These are phyloP conservation scores for Camelina neglecta DNA, from an alignment of 345 rosid species.

Conservation along the genomic window DNA sequence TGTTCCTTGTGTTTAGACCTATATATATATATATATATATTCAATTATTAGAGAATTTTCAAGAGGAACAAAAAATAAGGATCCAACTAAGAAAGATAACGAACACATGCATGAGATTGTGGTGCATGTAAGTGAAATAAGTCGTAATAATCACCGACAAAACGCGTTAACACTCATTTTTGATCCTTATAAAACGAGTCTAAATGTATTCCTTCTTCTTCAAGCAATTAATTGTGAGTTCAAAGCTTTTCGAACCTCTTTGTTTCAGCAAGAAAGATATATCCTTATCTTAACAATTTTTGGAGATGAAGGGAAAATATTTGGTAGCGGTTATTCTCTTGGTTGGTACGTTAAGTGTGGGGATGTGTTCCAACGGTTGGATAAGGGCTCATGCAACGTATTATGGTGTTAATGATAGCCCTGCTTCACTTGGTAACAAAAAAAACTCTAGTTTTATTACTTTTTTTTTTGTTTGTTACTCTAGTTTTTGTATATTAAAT, in stretches of 20 bases:
- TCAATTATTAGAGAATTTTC: slow-evolving; percentile 39
- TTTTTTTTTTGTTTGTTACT: background rate
- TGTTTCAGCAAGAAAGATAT: slow-evolving; percentile 1
- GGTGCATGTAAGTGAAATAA: slow-evolving; percentile 45
- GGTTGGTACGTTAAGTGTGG: slow-evolving; percentile 43
- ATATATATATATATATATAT: background rate
- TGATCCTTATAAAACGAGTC: slow-evolving; percentile 36
- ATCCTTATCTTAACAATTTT: background rate
- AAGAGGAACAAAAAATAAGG: slow-evolving; percentile 20
- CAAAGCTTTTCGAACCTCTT: slow-evolving; percentile 21
- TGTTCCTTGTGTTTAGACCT: slow-evolving; percentile 33
- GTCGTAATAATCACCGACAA: slow-evolving; percentile 46
- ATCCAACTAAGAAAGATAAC: slow-evolving; percentile 49
- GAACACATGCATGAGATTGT: slow-evolving; percentile 45
- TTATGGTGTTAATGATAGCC: slow-evolving; percentile 77
- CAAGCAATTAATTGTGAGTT: slow-evolving; percentile 36
- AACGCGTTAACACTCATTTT: slow-evolving; percentile 31
- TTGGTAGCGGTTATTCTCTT: slow-evolving; percentile 35
- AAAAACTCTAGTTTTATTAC: too few relatives aligned
- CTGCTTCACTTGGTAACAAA: slow-evolving; percentile 69
- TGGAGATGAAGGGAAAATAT: slow-evolving; percentile 24
- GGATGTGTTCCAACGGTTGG: slow-evolving; percentile 54
- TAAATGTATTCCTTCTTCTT: slow-evolving; percentile 38
- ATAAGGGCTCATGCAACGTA: slow-evolving; percentile 70
- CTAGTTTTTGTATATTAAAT: background rate